Conservation (phyloP, 208 protist species). For the Naegleria gruberi region DNA sequence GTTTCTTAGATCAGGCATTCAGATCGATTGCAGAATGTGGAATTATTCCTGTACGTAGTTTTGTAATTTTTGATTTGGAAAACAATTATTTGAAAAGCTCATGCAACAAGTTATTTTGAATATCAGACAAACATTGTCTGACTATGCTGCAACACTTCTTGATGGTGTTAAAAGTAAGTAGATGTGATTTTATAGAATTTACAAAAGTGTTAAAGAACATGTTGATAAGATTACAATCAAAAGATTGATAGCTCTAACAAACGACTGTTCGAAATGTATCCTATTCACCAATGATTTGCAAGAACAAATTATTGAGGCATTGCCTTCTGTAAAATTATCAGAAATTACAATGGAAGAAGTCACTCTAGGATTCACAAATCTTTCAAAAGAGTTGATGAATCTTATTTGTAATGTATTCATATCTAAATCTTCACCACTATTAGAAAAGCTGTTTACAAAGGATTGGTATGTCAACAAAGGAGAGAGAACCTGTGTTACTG, state of each 20-base stretch:
- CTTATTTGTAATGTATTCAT: neutral
- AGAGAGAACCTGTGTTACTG: neutral
- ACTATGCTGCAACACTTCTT: neutral
- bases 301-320: neutral
- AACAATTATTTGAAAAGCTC: neutral
- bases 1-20: neutral
- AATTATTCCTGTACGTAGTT: neutral
- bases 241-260: neutral
- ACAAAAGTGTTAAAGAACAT: neutral
- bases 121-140: neutral
- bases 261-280: neutral
- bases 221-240: neutral
- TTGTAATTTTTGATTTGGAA: no score
- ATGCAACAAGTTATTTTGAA: neutral
- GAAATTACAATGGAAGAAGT: slow-evolving; percentile 1
- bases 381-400: neutral
- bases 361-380: neutral
- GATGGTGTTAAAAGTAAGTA: neutral
- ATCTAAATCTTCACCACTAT: neutral
- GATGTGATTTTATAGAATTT: neutral
- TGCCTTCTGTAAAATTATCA: neutral
- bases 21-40: neutral
- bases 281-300: neutral
- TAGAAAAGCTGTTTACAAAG: neutral
- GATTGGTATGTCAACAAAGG: neutral